Evolutionary conservation across 371 early-diverging fungal genomes (phyloP), one percentile per base, ranked within the genome.

Genomic region (Apophysomyces variabilis): DNA sequence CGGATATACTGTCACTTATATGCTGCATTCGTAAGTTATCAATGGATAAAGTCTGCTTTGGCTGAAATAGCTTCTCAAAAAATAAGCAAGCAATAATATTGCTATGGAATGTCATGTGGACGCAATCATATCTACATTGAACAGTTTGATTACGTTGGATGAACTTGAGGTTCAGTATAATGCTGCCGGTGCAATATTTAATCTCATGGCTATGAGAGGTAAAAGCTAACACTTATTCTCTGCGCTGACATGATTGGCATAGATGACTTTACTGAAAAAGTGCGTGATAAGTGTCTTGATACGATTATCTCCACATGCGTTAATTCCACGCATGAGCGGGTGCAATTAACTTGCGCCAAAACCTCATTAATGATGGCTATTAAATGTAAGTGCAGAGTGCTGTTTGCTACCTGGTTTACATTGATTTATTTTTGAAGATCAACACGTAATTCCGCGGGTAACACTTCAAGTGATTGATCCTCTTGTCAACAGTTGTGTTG

Each of bases 161-260:
- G 83, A 82, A 14, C 41, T 73, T 3, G 78, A 79, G 38, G 78
- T 79, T 13, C 83, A 82, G 45, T 79, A 79, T 32, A 82, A 79
- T 61, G 76, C 83, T 5, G 78, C 73, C 3, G 76, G 76, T 26
- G 83, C 83, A 9, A 66, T 82, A 26, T 82, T 79, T 59, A 82
- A 82, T 26, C 54, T 82, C 44, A 77, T 75, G 71, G 74, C 80
- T 5, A 79, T 79, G 72, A 67, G 72, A 47, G 70, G 83, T 79
- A 79, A 44, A 58, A 38, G 32, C 18, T 3, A 0, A 3, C 46
- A 35, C 32, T 13, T 14, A 41, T 39, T 5, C 35, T n/a, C 57
- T 58, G 32, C 7, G 1, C 26, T 26, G 32, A 47, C 32, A 1
- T 5, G 39, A 35, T 58, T 11, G 14, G 32, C 3, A 26, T 66